A percentile compares a stretch with the other conserved stretches of the same genome.
phyloP scores from a whole-genome alignment of 805 yeast genomes.

The Cephaloascus fragrans region DNA sequence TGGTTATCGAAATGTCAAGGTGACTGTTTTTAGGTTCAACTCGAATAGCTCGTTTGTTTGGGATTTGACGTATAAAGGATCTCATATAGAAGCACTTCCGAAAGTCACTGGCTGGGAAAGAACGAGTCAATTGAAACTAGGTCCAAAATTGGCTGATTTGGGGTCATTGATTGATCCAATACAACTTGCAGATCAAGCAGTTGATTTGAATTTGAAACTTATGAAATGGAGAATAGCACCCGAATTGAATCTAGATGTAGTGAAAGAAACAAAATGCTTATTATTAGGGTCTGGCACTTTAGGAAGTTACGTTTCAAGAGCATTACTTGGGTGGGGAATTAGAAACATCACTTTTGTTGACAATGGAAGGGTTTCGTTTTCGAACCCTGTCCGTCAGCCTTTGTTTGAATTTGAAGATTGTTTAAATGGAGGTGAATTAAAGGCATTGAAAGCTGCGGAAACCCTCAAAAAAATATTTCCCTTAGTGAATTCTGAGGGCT shows the following conservation, averaged over 20 bases:
- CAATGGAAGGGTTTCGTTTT: conserved; percentile 78
- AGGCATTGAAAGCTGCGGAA: conserved; percentile 72
- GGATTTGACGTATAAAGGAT: conserved; percentile 7
- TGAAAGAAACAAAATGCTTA: conserved; percentile 54
- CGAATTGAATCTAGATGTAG: conserved; percentile 54
- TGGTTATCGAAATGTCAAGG: conserved; percentile 10
- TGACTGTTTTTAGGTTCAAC: conserved; percentile 22
- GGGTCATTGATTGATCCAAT: conserved; percentile 74
- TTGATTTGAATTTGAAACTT: conserved; percentile 78
- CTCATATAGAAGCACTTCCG: conserved; percentile 12
- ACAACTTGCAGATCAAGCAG: conserved; percentile 82
- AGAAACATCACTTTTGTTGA: conserved; percentile 81
- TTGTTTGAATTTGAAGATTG: conserved; percentile 77
- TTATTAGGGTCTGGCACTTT: conserved; percentile 95
- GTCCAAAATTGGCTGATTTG: conserved; percentile 78
- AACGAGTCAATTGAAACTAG: conserved; percentile 58
- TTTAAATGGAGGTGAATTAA: conserved; percentile 60
- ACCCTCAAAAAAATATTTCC: conserved; percentile 73
- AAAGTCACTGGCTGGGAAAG: conserved; percentile 87
- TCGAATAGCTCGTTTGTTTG: conserved; percentile 13
- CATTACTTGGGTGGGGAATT: conserved; percentile 92
- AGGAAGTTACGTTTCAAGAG: conserved; percentile 85
- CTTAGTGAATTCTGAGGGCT: conserved; percentile 55
- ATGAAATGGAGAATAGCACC: conserved; percentile 98
- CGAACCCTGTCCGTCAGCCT: conserved; percentile 95